phyloP scores from a whole-genome alignment of 805 yeast species.

The Suhomyces faveliae region DNA sequence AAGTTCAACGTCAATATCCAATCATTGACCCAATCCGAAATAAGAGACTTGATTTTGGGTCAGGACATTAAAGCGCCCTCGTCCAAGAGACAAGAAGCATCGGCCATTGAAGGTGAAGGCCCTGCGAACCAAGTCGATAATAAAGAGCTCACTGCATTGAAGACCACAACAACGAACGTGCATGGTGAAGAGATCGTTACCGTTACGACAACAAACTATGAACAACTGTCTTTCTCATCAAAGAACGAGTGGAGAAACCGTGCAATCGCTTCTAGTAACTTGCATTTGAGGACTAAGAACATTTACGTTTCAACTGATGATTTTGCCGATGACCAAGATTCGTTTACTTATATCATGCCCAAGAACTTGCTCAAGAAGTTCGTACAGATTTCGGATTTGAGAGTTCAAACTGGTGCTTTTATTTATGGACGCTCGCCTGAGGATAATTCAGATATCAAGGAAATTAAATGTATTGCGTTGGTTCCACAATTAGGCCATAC shows the following conservation, averaged over 20 bases:
- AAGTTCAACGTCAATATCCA: conserved; percentile 83
- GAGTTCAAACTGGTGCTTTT: conserved; percentile 79
- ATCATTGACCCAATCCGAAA: conserved; percentile 87
- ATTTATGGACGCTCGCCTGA: conserved; percentile 77
- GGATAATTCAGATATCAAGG: conserved; percentile 73
- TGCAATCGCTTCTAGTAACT: conserved; percentile 73
- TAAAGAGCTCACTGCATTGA: conserved; percentile 66
- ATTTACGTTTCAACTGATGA: conserved; percentile 72
- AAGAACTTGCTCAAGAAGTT: conserved; percentile 75
- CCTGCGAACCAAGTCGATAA: conserved; percentile 37
- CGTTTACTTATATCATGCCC: conserved; percentile 75
- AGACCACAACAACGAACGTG: conserved; percentile 80
- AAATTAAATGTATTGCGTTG: conserved; percentile 68
- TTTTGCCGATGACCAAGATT: conserved; percentile 37
- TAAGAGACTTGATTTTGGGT: conserved; percentile 90
- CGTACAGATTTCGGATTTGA: conserved; percentile 74
- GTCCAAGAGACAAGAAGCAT: conserved; percentile 76
- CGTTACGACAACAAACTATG: conserved; percentile 87
- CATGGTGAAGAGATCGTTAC: conserved; percentile 97
- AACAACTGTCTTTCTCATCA: conserved; percentile 78
- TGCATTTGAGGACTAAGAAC: conserved; percentile 69
- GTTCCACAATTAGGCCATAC: conserved; percentile 86
- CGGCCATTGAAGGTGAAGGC: conserved; percentile 58
- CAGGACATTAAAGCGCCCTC: conserved; percentile 93
- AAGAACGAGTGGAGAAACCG: conserved; percentile 88